phyloP scores from a whole-genome alignment of 2,329 filamentous ascomycete species.

The Ophiobolus disseminans region DNA sequence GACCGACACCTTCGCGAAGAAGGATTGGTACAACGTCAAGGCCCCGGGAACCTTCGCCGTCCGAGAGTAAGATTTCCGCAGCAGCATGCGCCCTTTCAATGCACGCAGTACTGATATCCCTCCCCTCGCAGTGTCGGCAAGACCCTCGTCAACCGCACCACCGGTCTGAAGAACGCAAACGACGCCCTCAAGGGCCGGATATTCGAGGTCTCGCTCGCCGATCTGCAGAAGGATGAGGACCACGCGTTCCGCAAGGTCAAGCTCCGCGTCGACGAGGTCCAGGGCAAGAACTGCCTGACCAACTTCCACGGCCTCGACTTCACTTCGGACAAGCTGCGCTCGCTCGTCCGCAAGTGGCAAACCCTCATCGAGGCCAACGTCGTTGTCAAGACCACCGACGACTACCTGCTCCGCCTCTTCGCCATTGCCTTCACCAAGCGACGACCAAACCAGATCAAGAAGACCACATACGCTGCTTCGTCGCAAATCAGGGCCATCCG shows the following conservation, averaged over 20 bases:
- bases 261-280: constrained; percentile 97
- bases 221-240: constrained; percentile 99
- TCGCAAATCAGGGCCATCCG: constrained; percentile 98
- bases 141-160: constrained; percentile 99
- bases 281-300: constrained; percentile 99
- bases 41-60: constrained; percentile 94
- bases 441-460: constrained; percentile 99
- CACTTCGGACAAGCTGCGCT: constrained; percentile 99
- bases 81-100: constrained; percentile 26
- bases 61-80: constrained; percentile 78
- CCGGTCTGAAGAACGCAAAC: constrained; percentile 99
- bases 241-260: constrained; percentile 99
- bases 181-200: constrained; percentile 98
- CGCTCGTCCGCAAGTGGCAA: constrained; percentile 99
- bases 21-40: constrained; percentile 99
- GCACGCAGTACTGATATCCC: constrained; percentile 31
- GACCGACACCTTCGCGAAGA: constrained; percentile 97
- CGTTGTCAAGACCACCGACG: constrained; percentile 99
- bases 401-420: constrained; percentile 99
- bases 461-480: constrained; percentile 97
- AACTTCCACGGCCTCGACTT: constrained; percentile 99
- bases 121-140: constrained; percentile 83
- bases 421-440: constrained; percentile 99
- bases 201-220: constrained; percentile 97
- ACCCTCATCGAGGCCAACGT: constrained; percentile 99